Base-by-base conservation (phyloP, 805 yeast genomes). In the Metschnikowia rubicola region DNA sequence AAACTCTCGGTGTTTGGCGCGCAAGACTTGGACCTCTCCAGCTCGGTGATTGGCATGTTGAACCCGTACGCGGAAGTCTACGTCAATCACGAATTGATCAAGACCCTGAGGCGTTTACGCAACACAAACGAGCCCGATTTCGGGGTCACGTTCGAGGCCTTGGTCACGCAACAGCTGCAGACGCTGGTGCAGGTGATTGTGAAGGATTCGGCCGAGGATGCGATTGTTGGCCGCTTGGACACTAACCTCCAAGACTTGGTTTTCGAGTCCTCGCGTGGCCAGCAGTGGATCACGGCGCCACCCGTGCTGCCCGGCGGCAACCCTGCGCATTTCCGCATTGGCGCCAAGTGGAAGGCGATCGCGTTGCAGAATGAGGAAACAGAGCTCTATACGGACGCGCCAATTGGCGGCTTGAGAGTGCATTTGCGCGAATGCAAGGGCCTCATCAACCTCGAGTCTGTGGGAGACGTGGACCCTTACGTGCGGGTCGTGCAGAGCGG, bases 391-490 rank as follows among this genome's bases (percentile, higher is more conserved):
- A 72, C 71, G 43, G 68, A 71, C 54, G 80, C 86, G 11, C 81
- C 92, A 35, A 70, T 87, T 51, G 96, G 92, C 55, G 81, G 81
- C 35, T 61, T 82, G 28, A 78, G 84, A 67, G 58, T 87, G 34
- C 81, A 80, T 57, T 56, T 87, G 41, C 74, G 81, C 48, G 66
- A 71, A 31, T 85, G 83, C 13, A 61, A 61, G 10, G 77, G 79
- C 35, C 65, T 83, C 55, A 69, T 75, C 55, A 70, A 81, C 55
- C 66, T 85, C 55, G 86, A 84, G 55, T 75, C 82, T 12, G 77
- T 85, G 42, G 92, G 94, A 46, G 79, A 77, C 47, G 81, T 86
- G 57, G 91, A 87, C 64, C 94, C 95, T 4, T 86, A 85, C 57
- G 80, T 84, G 35, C 74, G 78, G 49, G 73, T 86, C 9, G 58